Base-by-base conservation (phyloP, 2,329 filamentous ascomycete species). In the Botrytis paeoniae region DNA sequence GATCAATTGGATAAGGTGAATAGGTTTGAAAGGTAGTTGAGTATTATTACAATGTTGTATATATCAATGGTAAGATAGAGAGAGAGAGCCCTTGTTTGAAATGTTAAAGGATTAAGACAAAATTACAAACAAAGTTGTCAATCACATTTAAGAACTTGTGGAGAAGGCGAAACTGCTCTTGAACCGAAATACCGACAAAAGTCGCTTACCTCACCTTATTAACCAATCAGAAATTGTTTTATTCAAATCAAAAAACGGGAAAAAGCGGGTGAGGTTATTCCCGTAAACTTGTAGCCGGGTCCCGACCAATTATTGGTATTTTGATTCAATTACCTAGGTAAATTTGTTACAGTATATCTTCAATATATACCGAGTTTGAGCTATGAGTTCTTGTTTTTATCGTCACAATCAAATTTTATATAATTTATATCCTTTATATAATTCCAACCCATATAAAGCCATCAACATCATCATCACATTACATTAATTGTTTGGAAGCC, bases 181-280 rank as follows among this genome's bases (percentile, higher is more conserved):
- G 69, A 71, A 63, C 69, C 59, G 59, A 64, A 64, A 35, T 51
- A 29, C 41, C 45, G 48, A 72, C 51, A 20, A 68, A 37, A 66
- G 16, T 72, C 61, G 70, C 70, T 72, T 72, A 72, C 70, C 61
- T 68, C 70, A 72, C 61, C 29, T 29, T 5, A 7, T 48, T 1
- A 29, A 25, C 70, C 70, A 72, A 72, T 72, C 61, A 72, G 35
- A 72, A 25, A n/a, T 60, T 29, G 41, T 68, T 59, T 43, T 66
- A 66, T 72, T 66, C 45, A 72, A 72, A 72, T 72, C 70, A 72
- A 32, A 43, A 45, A 51, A 39, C 70, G 60, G 70, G n/a, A 66
- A 72, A 72, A 72, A 61, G 65, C 70, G 70, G 70, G 41, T 64
- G 69, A 70, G 54, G 54, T 69, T 69, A 72, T 72, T 72, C 51